Conservation (phyloP, 768 basidiomycete genomes). For the Xanthoconium purpureum region DNA sequence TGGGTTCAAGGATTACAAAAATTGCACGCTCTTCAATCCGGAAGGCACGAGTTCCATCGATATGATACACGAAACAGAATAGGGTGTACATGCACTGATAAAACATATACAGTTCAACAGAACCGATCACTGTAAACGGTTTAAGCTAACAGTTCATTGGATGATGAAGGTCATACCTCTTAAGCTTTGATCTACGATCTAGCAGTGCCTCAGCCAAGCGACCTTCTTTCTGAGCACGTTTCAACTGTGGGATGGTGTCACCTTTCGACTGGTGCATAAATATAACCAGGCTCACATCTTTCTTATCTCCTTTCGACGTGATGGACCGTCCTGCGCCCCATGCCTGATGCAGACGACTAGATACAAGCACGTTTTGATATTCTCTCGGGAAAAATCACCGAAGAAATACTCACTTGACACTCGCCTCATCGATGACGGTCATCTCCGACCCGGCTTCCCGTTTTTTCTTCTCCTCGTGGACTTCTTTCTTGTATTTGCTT, state of each 20-base stretch:
- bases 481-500: slow-evolving; percentile 84
- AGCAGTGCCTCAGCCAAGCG: slow-evolving; percentile 77
- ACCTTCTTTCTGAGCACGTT: slow-evolving; percentile 74
- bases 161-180: slow-evolving; percentile 51
- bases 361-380: slow-evolving; percentile 4
- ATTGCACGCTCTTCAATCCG: slow-evolving; percentile 1
- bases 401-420: slow-evolving; percentile 59
- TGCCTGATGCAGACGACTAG: slow-evolving; percentile 70
- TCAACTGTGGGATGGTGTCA: slow-evolving; percentile 49
- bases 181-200: slow-evolving; percentile 77
- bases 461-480: slow-evolving; percentile 70
- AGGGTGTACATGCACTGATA: slow-evolving; percentile 13
- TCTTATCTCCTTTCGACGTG: slow-evolving; percentile 66
- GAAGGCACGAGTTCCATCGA: slow-evolving; percentile 13
- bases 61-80: slow-evolving; percentile 8
- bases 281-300: slow-evolving; percentile 49
- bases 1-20: not conserved
- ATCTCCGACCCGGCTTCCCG: slow-evolving; percentile 53
- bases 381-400: not conserved
- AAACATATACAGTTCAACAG: slow-evolving; percentile 31
- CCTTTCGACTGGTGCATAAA: not conserved
- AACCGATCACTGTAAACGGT: slow-evolving; percentile 41
- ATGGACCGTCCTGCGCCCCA: slow-evolving; percentile 82
- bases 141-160: slow-evolving; percentile 3
- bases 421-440: slow-evolving; percentile 64